Conservation (phyloP, 306 rosid species). For the Prosopis cineraria region DNA sequence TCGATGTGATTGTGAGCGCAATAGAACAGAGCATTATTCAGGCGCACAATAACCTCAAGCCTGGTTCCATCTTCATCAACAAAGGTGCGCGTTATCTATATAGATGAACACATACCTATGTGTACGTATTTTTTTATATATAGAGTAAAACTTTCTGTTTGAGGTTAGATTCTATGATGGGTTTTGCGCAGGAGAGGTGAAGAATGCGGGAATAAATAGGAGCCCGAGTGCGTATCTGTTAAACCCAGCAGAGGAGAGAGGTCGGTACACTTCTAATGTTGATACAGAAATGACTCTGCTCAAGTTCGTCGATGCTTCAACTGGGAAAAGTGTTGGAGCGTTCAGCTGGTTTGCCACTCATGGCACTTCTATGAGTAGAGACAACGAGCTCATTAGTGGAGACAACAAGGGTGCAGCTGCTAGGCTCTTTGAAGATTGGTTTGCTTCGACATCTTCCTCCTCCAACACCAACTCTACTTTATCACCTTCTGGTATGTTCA, state of each 20-base stretch:
- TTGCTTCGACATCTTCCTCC: conserved; percentile 32
- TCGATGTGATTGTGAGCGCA: conserved; percentile 70
- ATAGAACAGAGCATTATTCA: conserved; percentile 67
- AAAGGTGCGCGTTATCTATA: conserved; percentile 39
- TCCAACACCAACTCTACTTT: conserved; percentile 31
- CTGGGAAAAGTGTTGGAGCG: conserved; percentile 56
- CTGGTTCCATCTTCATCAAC: conserved; percentile 64
- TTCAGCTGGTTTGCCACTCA: conserved; percentile 83
- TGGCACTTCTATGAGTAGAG: conserved; percentile 87
- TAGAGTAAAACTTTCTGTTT: neutral
- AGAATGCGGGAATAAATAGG: conserved; percentile 69
- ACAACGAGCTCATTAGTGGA: conserved; percentile 81
- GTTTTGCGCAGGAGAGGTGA: conserved; percentile 57
- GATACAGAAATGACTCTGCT: conserved; percentile 73
- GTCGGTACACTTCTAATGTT: conserved; percentile 51
- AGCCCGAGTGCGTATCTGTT: conserved; percentile 82
- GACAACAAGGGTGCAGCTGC: conserved; percentile 92
- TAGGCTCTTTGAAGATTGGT: conserved; percentile 80
- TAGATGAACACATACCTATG: neutral
- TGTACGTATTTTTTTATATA: neutral
- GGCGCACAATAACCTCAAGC: conserved; percentile 72
- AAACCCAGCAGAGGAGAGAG: conserved; percentile 75
- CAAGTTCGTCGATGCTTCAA: conserved; percentile 64
- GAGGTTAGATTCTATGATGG: neutral
- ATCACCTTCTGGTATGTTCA: conserved; percentile 31